Conservation (phyloP, 495 filamentous ascomycete genomes). For the Penicillium ucsense region DNA sequence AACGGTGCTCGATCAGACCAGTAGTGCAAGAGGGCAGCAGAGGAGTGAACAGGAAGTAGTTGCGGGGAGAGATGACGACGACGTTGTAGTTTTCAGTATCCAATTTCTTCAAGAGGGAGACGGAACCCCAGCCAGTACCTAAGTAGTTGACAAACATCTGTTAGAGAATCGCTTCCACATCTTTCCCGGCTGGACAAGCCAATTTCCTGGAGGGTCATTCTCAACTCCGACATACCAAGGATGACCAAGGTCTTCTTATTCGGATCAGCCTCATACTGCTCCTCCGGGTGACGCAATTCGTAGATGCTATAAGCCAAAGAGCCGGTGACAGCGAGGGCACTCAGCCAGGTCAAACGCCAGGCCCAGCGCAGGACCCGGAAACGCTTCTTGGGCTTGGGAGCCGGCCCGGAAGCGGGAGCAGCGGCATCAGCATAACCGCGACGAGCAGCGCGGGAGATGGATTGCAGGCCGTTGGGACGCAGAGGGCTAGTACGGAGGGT, state of each 20-base stretch:
- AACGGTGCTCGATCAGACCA: constrained; percentile 94
- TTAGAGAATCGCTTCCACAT: constrained; percentile 9
- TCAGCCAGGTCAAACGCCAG: constrained; percentile 70
- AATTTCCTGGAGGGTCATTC: constrained; percentile 1
- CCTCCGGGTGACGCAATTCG: constrained; percentile 64
- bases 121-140: constrained; percentile 95
- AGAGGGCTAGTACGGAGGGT: constrained; percentile 19
- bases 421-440: constrained; percentile 36
- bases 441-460: constrained; percentile 25
- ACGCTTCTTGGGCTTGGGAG: constrained; percentile 36
- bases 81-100: constrained; percentile 99
- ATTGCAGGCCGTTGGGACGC: constrained; percentile 13
- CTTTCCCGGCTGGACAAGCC: background rate
- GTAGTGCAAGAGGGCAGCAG: constrained; percentile 94
- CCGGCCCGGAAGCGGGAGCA: constrained; percentile 18
- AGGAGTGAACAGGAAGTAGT: constrained; percentile 99
- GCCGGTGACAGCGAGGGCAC: constrained; percentile 53
- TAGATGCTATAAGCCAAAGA: constrained; percentile 76
- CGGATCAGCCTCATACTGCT: constrained; percentile 74
- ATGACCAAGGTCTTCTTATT: constrained; percentile 95
- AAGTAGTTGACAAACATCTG: constrained; percentile 4
- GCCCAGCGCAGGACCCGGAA: constrained; percentile 51
- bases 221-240: constrained; percentile 54
- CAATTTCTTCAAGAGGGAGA: constrained; percentile 94
- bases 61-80: constrained; percentile 85